Evolutionary conservation across 768 basidiomycete genomes (phyloP), one percentile per base, ranked within the genome.

Genomic region (Hortiboletus campestris): DNA sequence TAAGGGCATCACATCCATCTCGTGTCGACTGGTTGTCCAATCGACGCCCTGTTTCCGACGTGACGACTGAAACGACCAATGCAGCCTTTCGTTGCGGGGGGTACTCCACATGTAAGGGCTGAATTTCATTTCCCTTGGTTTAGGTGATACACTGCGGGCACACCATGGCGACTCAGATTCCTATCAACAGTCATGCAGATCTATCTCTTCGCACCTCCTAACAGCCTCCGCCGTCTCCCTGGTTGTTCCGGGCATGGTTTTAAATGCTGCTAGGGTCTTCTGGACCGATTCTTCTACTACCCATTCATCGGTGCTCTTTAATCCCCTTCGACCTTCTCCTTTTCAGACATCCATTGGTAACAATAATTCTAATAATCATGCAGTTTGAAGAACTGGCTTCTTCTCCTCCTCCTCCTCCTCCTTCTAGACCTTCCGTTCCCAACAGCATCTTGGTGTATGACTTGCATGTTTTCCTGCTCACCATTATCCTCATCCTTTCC

Each of bases 401-500:
- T 38, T 2, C 29, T 31, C 14, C 48, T 14, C 10, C 34, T 6
- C n/a, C n/a, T n/a, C n/a, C n/a, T n/a, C n/a, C n/a, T n/a, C n/a
- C n/a, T n/a, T 4, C 48, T 6, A 22, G 14, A 17, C 0, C 29
- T 35, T 9, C 20, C 2, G 36, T 47, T 12, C 22, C 51, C 6
- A 19, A 44, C 28, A 29, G 39, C 16, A 35, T 44, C n/a, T 25
- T 74, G 45, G 63, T 69, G 20, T 54, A 59, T 55, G 68, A 78
- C 57, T 60, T 81, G 55, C 72, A 79, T 68, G 61, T 81, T 47
- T 73, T 81, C 62, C 65, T 85, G 47, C 57, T 80, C 56, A 65
- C 70, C n/a, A 32, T 78, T 46, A 67, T 80, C 36, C 73, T 67
- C 1, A 29, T 74, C 31, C 67, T 80, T 45, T 68, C 76, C 52